A percentile compares a stretch with the other conserved stretches of the same genome.
phyloP scores from a whole-genome alignment of 768 basidiomycete species.

The Boletus tomentosulus region DNA sequence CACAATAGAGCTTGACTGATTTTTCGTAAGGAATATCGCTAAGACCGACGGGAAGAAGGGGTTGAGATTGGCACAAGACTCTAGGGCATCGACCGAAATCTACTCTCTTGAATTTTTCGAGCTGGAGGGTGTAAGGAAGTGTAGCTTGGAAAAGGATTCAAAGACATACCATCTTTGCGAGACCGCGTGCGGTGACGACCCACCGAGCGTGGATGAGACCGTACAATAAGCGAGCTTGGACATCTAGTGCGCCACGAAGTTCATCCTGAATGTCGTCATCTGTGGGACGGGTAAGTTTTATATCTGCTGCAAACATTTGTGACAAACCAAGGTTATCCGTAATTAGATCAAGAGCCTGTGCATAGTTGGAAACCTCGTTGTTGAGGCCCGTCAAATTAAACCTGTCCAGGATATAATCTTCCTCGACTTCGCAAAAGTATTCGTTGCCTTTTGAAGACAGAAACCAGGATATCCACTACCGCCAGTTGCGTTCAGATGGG shows the following conservation, averaged over 20 bases:
- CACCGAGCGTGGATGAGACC: conserved; percentile 96
- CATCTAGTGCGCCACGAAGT: conserved; percentile 84
- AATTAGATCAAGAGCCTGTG: conserved; percentile 91
- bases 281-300: conserved; percentile 23
- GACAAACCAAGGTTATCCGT: conserved; percentile 88
- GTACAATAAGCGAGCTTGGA: conserved; percentile 89
- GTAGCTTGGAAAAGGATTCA: background rate
- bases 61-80: conserved; percentile 90
- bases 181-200: conserved; percentile 91
- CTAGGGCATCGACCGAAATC: conserved; percentile 99
- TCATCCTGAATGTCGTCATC: conserved; percentile 97
- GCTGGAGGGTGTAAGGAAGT: conserved; percentile 37
- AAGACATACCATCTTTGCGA: conserved; percentile 86
- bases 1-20: conserved; percentile 98
- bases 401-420: conserved; percentile 96
- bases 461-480: conserved; percentile 97
- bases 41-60: conserved; percentile 93
- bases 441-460: conserved; percentile 97
- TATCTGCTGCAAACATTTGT: background rate
- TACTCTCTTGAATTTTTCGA: conserved; percentile 97
- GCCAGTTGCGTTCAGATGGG: conserved; percentile 11
- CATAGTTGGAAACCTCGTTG: conserved; percentile 92
- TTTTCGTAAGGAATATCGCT: conserved; percentile 98
- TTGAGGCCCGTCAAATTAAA: conserved; percentile 98
- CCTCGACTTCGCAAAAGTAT: conserved; percentile 99